A percentile compares a stretch with the other conserved stretches of the same genome.
These are phyloP conservation scores for Apophysomyces variabilis DNA, from an alignment of 371 early-diverging fungal genomes.

Conservation along the genomic window DNA sequence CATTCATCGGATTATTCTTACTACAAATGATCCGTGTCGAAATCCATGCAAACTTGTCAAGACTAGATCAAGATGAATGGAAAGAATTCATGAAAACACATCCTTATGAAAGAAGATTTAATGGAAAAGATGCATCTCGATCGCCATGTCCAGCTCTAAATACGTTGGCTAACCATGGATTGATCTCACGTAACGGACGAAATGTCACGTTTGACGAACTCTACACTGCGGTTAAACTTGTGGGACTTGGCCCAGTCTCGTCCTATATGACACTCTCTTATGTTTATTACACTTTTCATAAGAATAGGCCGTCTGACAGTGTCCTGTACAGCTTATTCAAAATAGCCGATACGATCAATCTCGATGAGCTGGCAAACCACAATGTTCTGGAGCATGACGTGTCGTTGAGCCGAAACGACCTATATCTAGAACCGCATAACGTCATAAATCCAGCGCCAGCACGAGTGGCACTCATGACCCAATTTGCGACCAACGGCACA, in stretches of 20 bases:
- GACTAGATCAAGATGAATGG: slow-evolving; percentile 21
- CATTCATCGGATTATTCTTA: neutral
- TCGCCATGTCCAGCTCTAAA: slow-evolving; percentile 48
- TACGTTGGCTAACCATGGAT: slow-evolving; percentile 46
- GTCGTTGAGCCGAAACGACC: slow-evolving; percentile 37
- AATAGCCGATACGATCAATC: slow-evolving; percentile 15
- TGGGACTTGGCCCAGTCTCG: slow-evolving; percentile 22
- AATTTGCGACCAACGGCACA: neutral
- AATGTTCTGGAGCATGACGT: slow-evolving; percentile 47
- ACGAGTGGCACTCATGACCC: slow-evolving; percentile 20
- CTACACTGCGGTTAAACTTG: slow-evolving; percentile 22
- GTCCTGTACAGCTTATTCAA: slow-evolving; percentile 16
- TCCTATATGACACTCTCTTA: slow-evolving; percentile 15
- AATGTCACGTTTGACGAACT: slow-evolving; percentile 32
- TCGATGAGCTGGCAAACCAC: slow-evolving; percentile 30
- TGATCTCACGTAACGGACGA: slow-evolving; percentile 36
- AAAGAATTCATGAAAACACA: slow-evolving; percentile 27
- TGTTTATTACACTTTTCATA: slow-evolving; percentile 22
- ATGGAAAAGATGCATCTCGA: slow-evolving; percentile 19
- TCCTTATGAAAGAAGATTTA: slow-evolving; percentile 25
- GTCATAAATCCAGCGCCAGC: slow-evolving; percentile 15
- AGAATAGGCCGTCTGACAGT: slow-evolving; percentile 14
- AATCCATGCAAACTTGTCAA: neutral
- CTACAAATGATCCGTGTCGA: slow-evolving; percentile 1
- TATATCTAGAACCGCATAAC: slow-evolving; percentile 13